A percentile compares a stretch with the other conserved stretches of the same genome.
These are phyloP conservation scores for Cladorrhinum sp. DNA, from an alignment of 2,329 filamentous ascomycete species.

Conservation along the genomic window DNA sequence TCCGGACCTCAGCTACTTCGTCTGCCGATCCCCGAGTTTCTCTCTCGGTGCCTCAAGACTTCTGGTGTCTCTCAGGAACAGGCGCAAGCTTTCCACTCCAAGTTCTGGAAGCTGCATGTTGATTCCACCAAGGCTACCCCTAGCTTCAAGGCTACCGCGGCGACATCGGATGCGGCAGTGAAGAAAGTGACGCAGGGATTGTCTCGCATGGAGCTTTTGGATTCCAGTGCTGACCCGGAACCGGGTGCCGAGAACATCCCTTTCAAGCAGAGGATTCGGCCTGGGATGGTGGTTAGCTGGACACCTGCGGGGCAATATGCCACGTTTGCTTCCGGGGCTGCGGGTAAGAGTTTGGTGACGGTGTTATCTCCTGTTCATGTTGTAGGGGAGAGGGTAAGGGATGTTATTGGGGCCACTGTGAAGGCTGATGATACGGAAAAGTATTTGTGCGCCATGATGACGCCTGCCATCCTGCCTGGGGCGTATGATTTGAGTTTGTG, in stretches of 20 bases:
- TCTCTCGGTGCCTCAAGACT: conserved; percentile 40
- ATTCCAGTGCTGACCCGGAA: conserved; percentile 33
- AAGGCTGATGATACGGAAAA: conserved; percentile 9
- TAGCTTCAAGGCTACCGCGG: background rate
- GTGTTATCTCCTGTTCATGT: conserved; percentile 31
- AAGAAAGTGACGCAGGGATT: background rate
- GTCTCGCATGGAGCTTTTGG: conserved; percentile 11
- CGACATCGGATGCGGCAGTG: background rate
- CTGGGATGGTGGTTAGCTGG: conserved; percentile 42
- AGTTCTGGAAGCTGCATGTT: conserved; percentile 43
- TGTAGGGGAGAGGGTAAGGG: conserved; percentile 22
- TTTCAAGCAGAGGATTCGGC: conserved; percentile 41
- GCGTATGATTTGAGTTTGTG: conserved; percentile 41
- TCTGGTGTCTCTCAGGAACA: conserved; percentile 36
- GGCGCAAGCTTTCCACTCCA: conserved; percentile 40
- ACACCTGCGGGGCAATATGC: conserved; percentile 19
- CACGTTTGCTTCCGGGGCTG: conserved; percentile 11
- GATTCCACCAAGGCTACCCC: conserved; percentile 34
- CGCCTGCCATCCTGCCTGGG: conserved; percentile 34
- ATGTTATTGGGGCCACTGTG: conserved; percentile 24
- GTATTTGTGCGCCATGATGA: conserved; percentile 39
- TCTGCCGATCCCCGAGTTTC: conserved; percentile 40
- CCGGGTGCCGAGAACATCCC: conserved; percentile 26
- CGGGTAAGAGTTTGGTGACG: conserved; percentile 31
- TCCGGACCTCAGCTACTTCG: conserved; percentile 42